Base-by-base conservation (phyloP, 306 rosid species). In the Potentilla sterilis region DNA sequence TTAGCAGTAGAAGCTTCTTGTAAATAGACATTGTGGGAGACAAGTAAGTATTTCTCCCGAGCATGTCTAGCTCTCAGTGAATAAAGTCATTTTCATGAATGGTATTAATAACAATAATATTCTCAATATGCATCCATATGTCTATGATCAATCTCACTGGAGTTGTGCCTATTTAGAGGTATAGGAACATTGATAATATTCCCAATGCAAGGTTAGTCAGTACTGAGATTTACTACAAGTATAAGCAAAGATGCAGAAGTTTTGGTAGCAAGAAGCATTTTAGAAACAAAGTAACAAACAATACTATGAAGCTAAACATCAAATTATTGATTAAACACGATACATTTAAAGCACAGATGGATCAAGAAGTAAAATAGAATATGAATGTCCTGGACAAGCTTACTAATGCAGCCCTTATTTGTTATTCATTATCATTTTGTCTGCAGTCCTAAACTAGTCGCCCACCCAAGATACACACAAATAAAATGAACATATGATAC, bases 1-100 rank as follows among this genome's bases (percentile, higher is more conserved):
- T 85, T 92, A 85, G 97, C 97, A 41, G 97, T 95, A 58, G 99
- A 92, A 85, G 99, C 90, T 75, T 79, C 88, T 40, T 95, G 99
- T 84, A 75, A 86, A 72, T 86, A 72, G 64, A 51, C 14, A 6
- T 41, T 63, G 48, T 72, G 40, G 44, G 38, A 49, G 61, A 38
- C 19, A 69, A 37, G 68, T 46, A 14, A 21, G 22, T 16, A 22
- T 22, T 52, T 57, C 66, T 71, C 54, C 66, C 67, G 16, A 43
- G 40, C 12, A 12, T 58, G 37, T 46, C 18, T 58, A 58, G 16
- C 37, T 78, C 73, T 76, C 32, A 78, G 28, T 85, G 62, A 80
- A 85, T 65, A 76, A 74, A 28, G 57, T 82, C 73, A 49, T 44
- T 65, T 37, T 28, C 55, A 66, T 32, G 52, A 63, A 57, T 57